A percentile compares a stretch with the other conserved stretches of the same genome.
Evolutionary conservation across 2,329 filamentous ascomycete species (phyloP).

Genomic region (Ophiostoma sp.): DNA sequence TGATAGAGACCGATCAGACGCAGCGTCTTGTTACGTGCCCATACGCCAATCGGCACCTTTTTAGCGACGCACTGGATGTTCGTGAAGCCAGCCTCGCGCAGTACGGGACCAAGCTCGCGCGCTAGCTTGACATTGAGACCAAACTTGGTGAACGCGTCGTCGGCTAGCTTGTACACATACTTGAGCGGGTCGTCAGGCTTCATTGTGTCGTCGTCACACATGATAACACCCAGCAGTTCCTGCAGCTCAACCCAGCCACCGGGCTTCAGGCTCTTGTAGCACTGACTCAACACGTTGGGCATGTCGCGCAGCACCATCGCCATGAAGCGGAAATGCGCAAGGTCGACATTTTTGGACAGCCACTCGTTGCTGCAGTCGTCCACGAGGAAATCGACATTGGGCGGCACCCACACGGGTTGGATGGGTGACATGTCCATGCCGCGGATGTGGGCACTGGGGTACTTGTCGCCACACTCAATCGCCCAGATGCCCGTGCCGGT

Average conservation of each 20-base stretch:
- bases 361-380: constrained; percentile 46
- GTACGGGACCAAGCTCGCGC: constrained; percentile 35
- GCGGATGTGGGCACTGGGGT: constrained; percentile 37
- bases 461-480: constrained; percentile 36
- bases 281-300: background rate
- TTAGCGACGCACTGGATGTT: constrained; percentile 39
- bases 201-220: constrained; percentile 43
- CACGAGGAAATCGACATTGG: constrained; percentile 26
- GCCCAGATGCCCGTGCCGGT: constrained; percentile 40
- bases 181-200: constrained; percentile 38
- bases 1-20: constrained; percentile 41
- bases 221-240: constrained; percentile 39
- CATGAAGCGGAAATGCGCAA: constrained; percentile 53
- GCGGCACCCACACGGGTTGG: constrained; percentile 45
- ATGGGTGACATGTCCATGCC: constrained; percentile 44
- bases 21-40: constrained; percentile 39
- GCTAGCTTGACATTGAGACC: constrained; percentile 36
- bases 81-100: constrained; percentile 41
- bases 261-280: constrained; percentile 36
- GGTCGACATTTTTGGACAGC: constrained; percentile 54
- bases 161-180: constrained; percentile 31
- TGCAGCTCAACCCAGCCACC: constrained; percentile 49
- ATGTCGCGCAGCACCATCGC: constrained; percentile 42
- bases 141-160: constrained; percentile 34
- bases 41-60: constrained; percentile 44